Base-by-base conservation (phyloP, 306 rosid species). In the Lathyrus oleraceus region DNA sequence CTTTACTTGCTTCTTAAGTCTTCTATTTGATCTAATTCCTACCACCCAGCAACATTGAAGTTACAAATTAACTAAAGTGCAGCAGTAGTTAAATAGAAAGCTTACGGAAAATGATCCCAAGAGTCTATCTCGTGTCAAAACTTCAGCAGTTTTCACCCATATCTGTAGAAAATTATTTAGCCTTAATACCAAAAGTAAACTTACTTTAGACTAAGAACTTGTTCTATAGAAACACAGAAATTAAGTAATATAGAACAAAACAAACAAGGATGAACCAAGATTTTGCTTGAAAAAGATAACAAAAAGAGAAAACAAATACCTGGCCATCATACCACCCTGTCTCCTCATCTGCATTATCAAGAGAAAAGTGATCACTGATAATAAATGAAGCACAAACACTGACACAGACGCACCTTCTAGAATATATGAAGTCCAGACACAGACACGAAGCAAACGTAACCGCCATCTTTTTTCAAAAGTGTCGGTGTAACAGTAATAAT, bases 301-400 rank as follows among this genome's bases (percentile, higher is more conserved):
- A 28, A 67, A 51, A 9, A 27, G 38, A 35, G 32, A 53, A 10
- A 21, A 10, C 9, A 65, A 56, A 42, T 79, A 90, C 96, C 97
- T 88, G 97, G 16, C 98, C 98, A 76, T 93, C 97, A 57, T 93
- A 94, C 98, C 98, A 94, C 35, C 98, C 98, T 6, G 97, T 90
- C 83, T 94, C 98, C 82, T 94, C 98, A 59, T 94, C 98, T 94
- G 87, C 40, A 78, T 67, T 28, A 73, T 38, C 12, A 72, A 83
- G 27, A 47, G 51, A 73, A 74, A 49, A 47, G 63, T 67, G 48
- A 61, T 43, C 7, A 65, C 2, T 17, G 35, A 19, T 35, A 35
- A 7, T 35, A 7, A 6, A 30, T 6, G 1, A 27, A 27, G 30
- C 30, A 2, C 6, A 28, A 6, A 28, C 38, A 32, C 38, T 8